Conservation (phyloP, 108 stramenopile species). For the Cafeteria roenbergensis region DNA sequence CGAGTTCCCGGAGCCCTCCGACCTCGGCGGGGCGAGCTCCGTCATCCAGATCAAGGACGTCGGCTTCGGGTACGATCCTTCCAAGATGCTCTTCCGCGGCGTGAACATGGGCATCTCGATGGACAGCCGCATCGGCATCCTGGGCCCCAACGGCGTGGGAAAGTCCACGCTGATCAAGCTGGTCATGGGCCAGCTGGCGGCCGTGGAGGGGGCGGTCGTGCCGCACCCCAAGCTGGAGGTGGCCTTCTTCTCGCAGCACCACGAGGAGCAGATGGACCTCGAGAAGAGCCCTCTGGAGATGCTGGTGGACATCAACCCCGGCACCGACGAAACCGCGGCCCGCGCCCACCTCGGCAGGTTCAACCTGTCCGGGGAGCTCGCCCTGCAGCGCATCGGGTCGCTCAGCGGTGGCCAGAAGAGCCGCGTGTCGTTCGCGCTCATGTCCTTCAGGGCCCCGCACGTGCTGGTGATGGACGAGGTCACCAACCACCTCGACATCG, state of each 20-base stretch:
- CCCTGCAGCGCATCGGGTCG: conserved; percentile 76
- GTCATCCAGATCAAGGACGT: conserved; percentile 86
- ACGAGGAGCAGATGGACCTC: conserved; percentile 75
- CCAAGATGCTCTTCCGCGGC: conserved; percentile 55
- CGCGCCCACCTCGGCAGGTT: conserved; percentile 73
- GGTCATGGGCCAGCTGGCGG: conserved; percentile 67
- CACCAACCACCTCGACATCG: conserved; percentile 75
- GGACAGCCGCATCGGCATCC: conserved; percentile 62
- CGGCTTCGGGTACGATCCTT: conserved; percentile 69
- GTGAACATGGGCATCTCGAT: conserved; percentile 86
- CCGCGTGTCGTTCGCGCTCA: conserved; percentile 80
- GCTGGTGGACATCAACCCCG: conserved; percentile 62
- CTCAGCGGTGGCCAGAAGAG: conserved; percentile 86
- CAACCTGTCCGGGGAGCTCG: conserved; percentile 73
- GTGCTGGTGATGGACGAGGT: conserved; percentile 89
- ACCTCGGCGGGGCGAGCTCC: conserved; percentile 61
- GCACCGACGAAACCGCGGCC: conserved; percentile 71
- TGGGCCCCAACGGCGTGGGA: conserved; percentile 73
- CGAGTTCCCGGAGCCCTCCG: conserved; percentile 64
- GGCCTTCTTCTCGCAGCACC: conserved; percentile 90
- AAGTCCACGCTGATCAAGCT: conserved; percentile 80
- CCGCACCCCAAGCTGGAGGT: conserved; percentile 70
- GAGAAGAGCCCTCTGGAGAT: conserved; percentile 69
- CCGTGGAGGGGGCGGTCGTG: conserved; percentile 59
- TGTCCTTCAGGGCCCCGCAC: conserved; percentile 82